phyloP scores from a whole-genome alignment of 441 rosid species.

The Lepidium campestre region DNA sequence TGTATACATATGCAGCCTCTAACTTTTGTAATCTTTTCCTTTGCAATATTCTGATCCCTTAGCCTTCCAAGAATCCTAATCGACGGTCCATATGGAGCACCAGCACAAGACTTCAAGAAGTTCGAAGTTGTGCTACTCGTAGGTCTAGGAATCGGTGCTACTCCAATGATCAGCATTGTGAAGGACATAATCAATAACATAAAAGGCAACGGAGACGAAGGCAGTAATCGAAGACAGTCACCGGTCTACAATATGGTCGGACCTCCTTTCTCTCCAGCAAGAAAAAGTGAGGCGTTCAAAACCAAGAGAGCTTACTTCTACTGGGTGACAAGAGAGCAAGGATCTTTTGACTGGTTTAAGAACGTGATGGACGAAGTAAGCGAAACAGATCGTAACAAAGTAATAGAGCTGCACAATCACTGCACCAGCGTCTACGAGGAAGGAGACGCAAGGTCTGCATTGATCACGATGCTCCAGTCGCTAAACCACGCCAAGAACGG shows the following conservation, averaged over 20 bases:
- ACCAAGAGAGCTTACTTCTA: constrained; percentile 68
- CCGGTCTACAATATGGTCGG: constrained; percentile 14
- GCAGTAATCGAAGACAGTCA: constrained; percentile 11
- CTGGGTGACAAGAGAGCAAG: constrained; percentile 76
- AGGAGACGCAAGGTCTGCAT: constrained; percentile 70
- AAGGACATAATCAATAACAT: constrained; percentile 63
- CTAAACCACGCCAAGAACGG: constrained; percentile 59
- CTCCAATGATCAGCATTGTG: constrained; percentile 77
- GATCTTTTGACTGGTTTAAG: constrained; percentile 74
- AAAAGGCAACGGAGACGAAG: constrained; percentile 33
- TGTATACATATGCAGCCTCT: neutral
- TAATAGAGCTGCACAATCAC: constrained; percentile 64
- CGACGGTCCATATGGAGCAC: constrained; percentile 76
- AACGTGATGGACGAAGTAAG: constrained; percentile 67
- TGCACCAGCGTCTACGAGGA: constrained; percentile 78
- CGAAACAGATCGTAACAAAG: constrained; percentile 43
- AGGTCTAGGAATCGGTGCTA: constrained; percentile 74
- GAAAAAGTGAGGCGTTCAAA: constrained; percentile 44
- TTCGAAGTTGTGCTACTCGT: constrained; percentile 61
- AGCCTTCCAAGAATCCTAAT: constrained; percentile 62
- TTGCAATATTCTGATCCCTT: constrained; percentile 3
- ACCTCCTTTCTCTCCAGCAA: constrained; percentile 20
- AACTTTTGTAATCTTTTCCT: neutral
- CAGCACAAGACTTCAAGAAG: constrained; percentile 69
- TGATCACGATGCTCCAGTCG: constrained; percentile 65